These are phyloP conservation scores for Hypoxylon sp. DNA, from an alignment of 2,329 filamentous ascomycete genomes.

Conservation along the genomic window DNA sequence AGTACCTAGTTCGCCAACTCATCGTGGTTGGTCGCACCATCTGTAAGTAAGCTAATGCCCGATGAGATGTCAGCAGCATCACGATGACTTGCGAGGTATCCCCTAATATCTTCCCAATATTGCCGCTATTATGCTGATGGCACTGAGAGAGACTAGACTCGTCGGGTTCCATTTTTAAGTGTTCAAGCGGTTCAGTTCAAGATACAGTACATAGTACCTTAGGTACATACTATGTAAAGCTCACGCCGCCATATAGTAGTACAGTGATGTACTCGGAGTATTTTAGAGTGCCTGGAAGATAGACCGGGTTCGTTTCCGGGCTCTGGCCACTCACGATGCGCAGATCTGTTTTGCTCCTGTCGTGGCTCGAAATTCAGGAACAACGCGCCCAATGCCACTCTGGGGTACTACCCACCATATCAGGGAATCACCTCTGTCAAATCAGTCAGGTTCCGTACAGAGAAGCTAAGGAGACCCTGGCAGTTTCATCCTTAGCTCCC, in stretches of 20 bases:
- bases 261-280: constrained; percentile 13
- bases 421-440: constrained; percentile 22
- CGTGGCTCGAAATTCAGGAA: constrained; percentile 40
- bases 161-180: constrained; percentile 19
- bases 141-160: constrained; percentile 8
- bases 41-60: not conserved
- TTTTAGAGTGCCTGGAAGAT: constrained; percentile 7
- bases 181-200: not conserved
- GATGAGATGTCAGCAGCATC: constrained; percentile 15
- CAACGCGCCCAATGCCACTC: constrained; percentile 42
- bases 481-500: constrained; percentile 46
- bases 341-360: constrained; percentile 28
- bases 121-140: constrained; percentile 29
- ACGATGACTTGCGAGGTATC: constrained; percentile 1
- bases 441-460: constrained; percentile 4
- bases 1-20: constrained; percentile 23
- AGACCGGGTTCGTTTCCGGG: constrained; percentile 14
- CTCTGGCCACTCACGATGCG: constrained; percentile 33
- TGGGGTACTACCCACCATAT: constrained; percentile 29
- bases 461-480: constrained; percentile 16
- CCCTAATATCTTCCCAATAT: constrained; percentile 18
- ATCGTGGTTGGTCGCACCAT: constrained; percentile 22
- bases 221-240: not conserved
- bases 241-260: not conserved
- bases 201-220: not conserved